These are phyloP conservation scores for carrot (Daucus carota) DNA, from an alignment of 129 eudicot species.

Conservation along the genomic window DH1_v3.0 NC_030384.2:40882501-40883000, in stretches of 20 bases:
- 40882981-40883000: too few relatives aligned
- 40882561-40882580: not conserved
- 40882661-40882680: not conserved
- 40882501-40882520: conserved; percentile 7
- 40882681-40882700: not conserved
- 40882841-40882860: too few relatives aligned
- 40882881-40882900: too few relatives aligned
- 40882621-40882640: not conserved
- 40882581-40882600: not conserved
- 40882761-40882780: not conserved
- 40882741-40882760: not conserved
- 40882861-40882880: too few relatives aligned
- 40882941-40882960: too few relatives aligned
- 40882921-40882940: too few relatives aligned
- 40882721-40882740: not conserved
- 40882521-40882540: not conserved
- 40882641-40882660: not conserved
- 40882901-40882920: too few relatives aligned
- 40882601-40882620: not conserved
- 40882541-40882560: not conserved
- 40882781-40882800: not conserved
- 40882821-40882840: not conserved
- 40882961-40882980: too few relatives aligned
- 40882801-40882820: not conserved
- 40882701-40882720: not conserved